These are phyloP conservation scores for Hevea brasiliensis DNA, from an alignment of 345 rosid species.

Conservation along the genomic window DNA sequence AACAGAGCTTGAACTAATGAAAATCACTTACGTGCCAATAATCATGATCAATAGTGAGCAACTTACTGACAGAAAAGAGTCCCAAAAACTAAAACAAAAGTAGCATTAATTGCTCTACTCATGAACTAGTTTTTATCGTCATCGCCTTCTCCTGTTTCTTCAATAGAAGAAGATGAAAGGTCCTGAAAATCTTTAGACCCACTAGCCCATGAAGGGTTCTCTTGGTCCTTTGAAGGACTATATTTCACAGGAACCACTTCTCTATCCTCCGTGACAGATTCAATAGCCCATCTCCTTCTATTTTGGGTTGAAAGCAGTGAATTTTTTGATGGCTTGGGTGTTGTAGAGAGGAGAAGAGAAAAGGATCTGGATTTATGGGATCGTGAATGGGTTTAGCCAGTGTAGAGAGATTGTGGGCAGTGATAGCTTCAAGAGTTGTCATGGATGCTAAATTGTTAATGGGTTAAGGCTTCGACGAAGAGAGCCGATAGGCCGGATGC, in stretches of 20 bases:
- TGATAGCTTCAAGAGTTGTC: constrained; percentile 35
- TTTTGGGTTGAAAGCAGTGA: constrained; percentile 16
- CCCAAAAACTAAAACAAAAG: constrained; percentile 78
- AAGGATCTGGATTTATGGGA: constrained; percentile 10
- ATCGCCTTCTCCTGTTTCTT: constrained; percentile 11
- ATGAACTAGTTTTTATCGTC: constrained; percentile 40
- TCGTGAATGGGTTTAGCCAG: constrained; percentile 16
- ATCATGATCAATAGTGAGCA: constrained; percentile 83
- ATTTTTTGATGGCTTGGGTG: constrained; percentile 13
- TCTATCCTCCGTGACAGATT: constrained; percentile 57
- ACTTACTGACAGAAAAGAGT: constrained; percentile 68
- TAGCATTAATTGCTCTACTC: constrained; percentile 64
- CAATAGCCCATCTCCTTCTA: constrained; percentile 39
- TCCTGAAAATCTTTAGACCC: constrained; percentile 34
- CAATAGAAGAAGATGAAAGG: constrained; percentile 24
- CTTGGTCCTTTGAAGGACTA: constrained; percentile 22
- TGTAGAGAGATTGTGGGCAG: constrained; percentile 17
- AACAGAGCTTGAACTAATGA: not conserved
- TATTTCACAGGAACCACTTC: constrained; percentile 39
- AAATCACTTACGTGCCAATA: constrained; percentile 86
- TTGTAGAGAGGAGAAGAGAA: constrained; percentile 19
- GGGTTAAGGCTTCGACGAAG: not conserved
- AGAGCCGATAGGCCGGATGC: not conserved
- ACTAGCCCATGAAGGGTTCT: constrained; percentile 11
- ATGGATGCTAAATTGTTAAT: constrained; percentile 22